Base-by-base conservation (phyloP, 164 flowering plant genomes). In the Hamamelis virginiana region DNA sequence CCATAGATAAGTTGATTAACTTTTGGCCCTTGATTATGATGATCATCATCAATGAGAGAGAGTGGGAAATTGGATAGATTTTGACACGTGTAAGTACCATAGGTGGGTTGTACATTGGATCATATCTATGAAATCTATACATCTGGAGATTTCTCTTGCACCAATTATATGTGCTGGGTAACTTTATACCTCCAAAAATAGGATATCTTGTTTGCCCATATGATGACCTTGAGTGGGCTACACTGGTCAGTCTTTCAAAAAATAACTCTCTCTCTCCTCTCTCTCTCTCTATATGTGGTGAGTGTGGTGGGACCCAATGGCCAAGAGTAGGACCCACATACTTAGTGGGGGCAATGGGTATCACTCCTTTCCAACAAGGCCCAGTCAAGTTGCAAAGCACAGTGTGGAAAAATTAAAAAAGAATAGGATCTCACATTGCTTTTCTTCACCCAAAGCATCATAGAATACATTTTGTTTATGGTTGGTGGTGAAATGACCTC, bases 401-500 rank as follows among this genome's bases (percentile, higher is more conserved):
- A 53, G 47, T 59, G 67, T 48, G 10, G 38, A 41, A 59, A 53
- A 33, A 62, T 8, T 53, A 64, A 65, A 68, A 75, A 65, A 72
- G 71, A 67, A 68, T 67, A 50, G 63, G 66, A 76, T 68, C 69
- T 68, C 53, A 15, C 48, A 50, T 66, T 72, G 61, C 66, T 73
- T 73, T 78, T 72, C 65, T 43, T 66, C 68, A 28, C 55, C 62
- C 71, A 64, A 71, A 75, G 76, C 75, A 75, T 75, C 70, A 74
- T 71, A 25, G 70, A 71, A 75, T 69, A 61, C 72, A 69, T 69
- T 76, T 76, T 66, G 69, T 60, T 68, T 51, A 63, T 48, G 68
- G 77, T 71, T 56, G 76, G 76, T 68, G 74, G 69, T 72, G 82
- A 74, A 69, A 71, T 71, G 82, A 80, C 78, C 74, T 47, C 68